Percentiles rank a stretch among this genome's conserved stretches.
These are phyloP conservation scores for Penicillium odoratum DNA, from an alignment of 495 filamentous ascomycete species.

Conservation along the genomic window DNA sequence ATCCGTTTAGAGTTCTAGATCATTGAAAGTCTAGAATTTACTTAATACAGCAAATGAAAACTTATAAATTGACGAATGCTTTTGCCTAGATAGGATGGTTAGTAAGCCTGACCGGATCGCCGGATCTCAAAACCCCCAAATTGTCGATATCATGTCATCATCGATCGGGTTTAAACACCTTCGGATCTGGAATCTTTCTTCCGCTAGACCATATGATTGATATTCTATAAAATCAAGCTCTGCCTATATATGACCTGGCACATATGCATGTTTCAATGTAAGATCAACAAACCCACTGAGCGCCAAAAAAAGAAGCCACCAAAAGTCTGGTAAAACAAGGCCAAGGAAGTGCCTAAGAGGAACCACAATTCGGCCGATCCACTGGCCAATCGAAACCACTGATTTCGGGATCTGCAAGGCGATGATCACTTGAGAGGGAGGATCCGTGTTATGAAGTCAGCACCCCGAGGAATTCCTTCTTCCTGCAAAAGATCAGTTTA, in stretches of 20 bases:
- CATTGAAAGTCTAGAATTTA: too few relatives aligned
- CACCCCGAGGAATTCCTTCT: slow-evolving; percentile 24
- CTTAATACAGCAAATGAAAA: too few relatives aligned
- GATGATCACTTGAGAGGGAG: slow-evolving; percentile 27
- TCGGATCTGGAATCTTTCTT: slow-evolving; percentile 5
- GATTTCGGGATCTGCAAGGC: slow-evolving; percentile 22
- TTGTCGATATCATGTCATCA: slow-evolving; percentile 31
- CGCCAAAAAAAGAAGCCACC: slow-evolving; percentile 1
- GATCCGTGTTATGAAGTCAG: slow-evolving; percentile 32
- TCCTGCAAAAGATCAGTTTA: slow-evolving; percentile 25
- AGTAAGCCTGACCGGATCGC: slow-evolving; percentile 24
- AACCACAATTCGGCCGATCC: slow-evolving; percentile 11
- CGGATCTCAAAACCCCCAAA: slow-evolving; percentile 19
- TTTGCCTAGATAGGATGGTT: not conserved
- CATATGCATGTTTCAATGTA: not conserved
- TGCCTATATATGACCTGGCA: not conserved
- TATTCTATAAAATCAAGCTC: not conserved
- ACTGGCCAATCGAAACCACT: slow-evolving; percentile 18
- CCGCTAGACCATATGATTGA: not conserved
- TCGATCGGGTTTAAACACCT: slow-evolving; percentile 18
- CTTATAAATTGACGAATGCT: too few relatives aligned
- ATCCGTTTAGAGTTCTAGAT: too few relatives aligned
- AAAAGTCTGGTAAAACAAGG: not conserved
- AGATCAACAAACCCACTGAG: not conserved
- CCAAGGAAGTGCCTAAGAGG: slow-evolving; percentile 1